Evolutionary conservation across 331 rosid species (phyloP), one percentile per base, ranked within the genome.

Genomic region (Acacia concinna): DNA sequence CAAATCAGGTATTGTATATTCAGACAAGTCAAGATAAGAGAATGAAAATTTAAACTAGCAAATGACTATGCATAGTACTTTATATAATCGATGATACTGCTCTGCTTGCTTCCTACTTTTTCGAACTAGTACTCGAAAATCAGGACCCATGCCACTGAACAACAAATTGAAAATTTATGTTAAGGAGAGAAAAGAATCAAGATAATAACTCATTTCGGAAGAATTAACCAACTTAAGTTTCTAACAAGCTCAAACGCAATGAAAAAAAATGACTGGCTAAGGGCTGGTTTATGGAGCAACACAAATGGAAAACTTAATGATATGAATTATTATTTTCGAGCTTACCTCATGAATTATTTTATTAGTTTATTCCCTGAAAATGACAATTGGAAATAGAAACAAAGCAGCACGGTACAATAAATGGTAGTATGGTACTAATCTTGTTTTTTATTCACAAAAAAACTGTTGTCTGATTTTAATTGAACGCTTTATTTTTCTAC

Each of bases 41-140:
- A 73, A 31, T 2, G 4, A 15, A 13, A 20, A 60, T 5, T 13
- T 63, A 25, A 63, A 31, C 41, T 31, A 30, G 32, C 31, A 7
- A 11, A 30, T 31, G 41, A 31, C 6, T 6, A 30, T 72, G 59
- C 65, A 10, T n/a, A 76, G 23, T 87, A 93, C 99, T 86, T 96
- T 93, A 82, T 93, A 96, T 71, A 96, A 76, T 32, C 91, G 89
- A 57, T 93, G 99, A 86, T 96, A 96, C 74, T 93, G 99, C 80
- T 88, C 98, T 23, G 98, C 99, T 74, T 91, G 94, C 83, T 96
- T 96, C 92, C 98, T 89, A 87, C 99, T 93, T 82, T 93, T 96
- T 65, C 93, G 87, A 40, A 96, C 99, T 85, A 96, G 81, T 60
- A 96, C 99, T 77, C 93, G 87, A 77, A 96, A 96, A 82, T 96